Evolutionary conservation across 139 green algal species (phyloP).

Genomic region (Edaphochlamys debaryana): DNA sequence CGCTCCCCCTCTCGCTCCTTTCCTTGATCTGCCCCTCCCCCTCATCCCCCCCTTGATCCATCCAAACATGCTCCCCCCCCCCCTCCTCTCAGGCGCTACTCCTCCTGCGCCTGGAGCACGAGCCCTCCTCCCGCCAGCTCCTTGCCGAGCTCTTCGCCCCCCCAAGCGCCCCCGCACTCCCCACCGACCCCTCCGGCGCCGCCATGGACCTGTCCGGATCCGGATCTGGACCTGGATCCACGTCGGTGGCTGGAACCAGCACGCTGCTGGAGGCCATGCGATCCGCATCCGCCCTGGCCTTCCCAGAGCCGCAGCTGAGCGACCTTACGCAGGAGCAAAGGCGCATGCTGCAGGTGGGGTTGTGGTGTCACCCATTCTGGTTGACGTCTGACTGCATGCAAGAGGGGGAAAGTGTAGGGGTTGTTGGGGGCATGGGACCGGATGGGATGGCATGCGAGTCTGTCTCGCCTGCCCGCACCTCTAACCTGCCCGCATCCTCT

Average conservation of each 20-base stretch:
- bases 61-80: too few species aligned
- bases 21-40: too few species aligned
- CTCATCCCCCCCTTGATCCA: too few species aligned
- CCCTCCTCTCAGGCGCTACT: conserved; percentile 32
- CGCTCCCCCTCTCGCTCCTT: too few species aligned
- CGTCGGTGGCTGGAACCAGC: conserved; percentile 15
- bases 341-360: conserved; percentile 17
- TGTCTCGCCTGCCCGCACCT: too few species aligned
- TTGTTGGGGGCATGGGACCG: too few species aligned
- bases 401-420: too few species aligned
- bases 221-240: not conserved
- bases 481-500: too few species aligned
- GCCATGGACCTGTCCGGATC: not conserved
- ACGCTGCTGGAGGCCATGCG: conserved; percentile 44
- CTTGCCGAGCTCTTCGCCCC: conserved; percentile 56
- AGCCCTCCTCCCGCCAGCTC: conserved; percentile 35
- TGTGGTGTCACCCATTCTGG: too few species aligned
- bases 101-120: conserved; percentile 45
- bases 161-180: not conserved
- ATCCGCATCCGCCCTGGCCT: not conserved
- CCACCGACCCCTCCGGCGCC: not conserved
- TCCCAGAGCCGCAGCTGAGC: conserved; percentile 15
- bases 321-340: conserved; percentile 39
- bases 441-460: too few species aligned
- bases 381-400: too few species aligned